Evolutionary conservation across 192 early-diverging fungal genomes (phyloP).

Genomic region (Coemansia sp.): DNA sequence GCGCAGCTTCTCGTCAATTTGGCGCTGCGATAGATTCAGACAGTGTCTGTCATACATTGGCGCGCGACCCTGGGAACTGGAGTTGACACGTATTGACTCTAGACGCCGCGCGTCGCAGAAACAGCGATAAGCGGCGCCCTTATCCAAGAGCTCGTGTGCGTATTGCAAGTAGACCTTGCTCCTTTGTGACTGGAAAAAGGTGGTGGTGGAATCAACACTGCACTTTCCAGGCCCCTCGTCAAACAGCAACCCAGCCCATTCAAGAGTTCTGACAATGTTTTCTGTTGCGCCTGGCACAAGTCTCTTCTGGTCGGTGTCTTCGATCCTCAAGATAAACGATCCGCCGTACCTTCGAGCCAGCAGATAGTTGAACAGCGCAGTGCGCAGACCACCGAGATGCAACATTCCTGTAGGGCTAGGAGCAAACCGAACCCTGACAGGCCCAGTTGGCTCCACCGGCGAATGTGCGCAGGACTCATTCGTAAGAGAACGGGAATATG

Average conservation of each 20-base stretch:
- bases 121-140: conserved; percentile 83
- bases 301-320: conserved; percentile 89
- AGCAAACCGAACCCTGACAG: conserved; percentile 85
- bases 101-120: conserved; percentile 80
- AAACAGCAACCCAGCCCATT: conserved; percentile 73
- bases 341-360: conserved; percentile 75
- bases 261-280: conserved; percentile 62
- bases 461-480: background rate
- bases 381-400: conserved; percentile 91
- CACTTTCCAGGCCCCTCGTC: conserved; percentile 76
- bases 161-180: conserved; percentile 68
- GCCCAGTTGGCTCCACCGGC: conserved; percentile 33
- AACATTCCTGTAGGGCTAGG: conserved; percentile 92
- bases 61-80: conserved; percentile 58
- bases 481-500: background rate
- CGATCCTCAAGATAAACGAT: conserved; percentile 83
- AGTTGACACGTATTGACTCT: conserved; percentile 56
- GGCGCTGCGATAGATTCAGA: conserved; percentile 61
- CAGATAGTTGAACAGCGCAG: conserved; percentile 90
- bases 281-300: conserved; percentile 74
- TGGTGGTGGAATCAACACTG: conserved; percentile 57
- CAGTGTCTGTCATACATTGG: conserved; percentile 84
- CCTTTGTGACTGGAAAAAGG: conserved; percentile 83
- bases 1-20: conserved; percentile 65
- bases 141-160: conserved; percentile 65